phyloP scores from a whole-genome alignment of 805 yeast species.

The Candida yuanshanica region DNA sequence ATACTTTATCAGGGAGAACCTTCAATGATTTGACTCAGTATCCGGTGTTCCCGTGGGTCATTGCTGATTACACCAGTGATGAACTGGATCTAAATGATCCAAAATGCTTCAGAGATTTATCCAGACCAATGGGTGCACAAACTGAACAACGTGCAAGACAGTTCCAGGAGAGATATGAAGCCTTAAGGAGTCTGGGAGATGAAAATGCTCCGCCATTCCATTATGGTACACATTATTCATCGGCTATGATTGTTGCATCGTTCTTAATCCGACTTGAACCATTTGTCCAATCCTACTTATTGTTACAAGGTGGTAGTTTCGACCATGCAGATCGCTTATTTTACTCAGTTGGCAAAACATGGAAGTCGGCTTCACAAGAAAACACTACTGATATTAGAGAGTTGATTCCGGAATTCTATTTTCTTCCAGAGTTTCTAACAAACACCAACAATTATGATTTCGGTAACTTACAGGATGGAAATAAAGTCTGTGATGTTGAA shows the following conservation, averaged over 20 bases:
- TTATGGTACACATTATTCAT: conserved; percentile 89
- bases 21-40: conserved; percentile 87
- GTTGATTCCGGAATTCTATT: conserved; percentile 80
- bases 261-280: conserved; percentile 74
- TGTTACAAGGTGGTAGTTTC: conserved; percentile 82
- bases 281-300: conserved; percentile 68
- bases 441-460: conserved; percentile 65
- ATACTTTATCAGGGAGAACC: conserved; percentile 83
- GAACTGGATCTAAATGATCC: conserved; percentile 61
- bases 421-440: conserved; percentile 68
- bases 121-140: conserved; percentile 93
- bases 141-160: conserved; percentile 49
- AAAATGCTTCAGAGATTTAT: conserved; percentile 60
- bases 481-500: conserved; percentile 50
- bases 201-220: conserved; percentile 70
- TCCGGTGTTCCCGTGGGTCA: conserved; percentile 90
- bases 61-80: conserved; percentile 74
- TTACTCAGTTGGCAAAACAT: conserved; percentile 66
- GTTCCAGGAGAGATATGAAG: conserved; percentile 69
- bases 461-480: conserved; percentile 63
- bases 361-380: conserved; percentile 75
- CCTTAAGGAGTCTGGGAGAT: conserved; percentile 57
- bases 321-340: conserved; percentile 86
- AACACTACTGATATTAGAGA: conserved; percentile 87
- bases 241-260: conserved; percentile 89